Evolutionary conservation across 495 filamentous ascomycete genomes (phyloP).

Genomic region (Paragyromitra xinjiangensis): DNA sequence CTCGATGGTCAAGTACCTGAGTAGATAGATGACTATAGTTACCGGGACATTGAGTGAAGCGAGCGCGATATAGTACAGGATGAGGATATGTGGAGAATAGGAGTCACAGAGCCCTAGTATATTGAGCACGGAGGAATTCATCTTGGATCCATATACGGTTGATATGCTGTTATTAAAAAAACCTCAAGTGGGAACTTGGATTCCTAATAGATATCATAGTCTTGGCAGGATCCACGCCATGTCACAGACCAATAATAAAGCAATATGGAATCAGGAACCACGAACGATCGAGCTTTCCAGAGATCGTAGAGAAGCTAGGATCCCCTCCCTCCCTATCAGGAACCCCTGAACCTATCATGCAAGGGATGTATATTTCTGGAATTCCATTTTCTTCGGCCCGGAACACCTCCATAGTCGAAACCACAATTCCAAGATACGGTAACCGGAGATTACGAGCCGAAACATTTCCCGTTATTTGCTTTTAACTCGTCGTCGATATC

Average conservation of each 20-base stretch:
- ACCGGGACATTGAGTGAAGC: not conserved
- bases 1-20: constrained; percentile 9
- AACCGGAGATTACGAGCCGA: constrained; percentile 14
- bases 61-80: not conserved
- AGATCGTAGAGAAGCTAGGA: constrained; percentile 4
- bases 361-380: constrained; percentile 3
- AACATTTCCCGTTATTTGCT: not conserved
- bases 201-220: not conserved
- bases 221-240: constrained; percentile 2
- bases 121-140: not conserved
- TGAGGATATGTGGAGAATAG: constrained; percentile 8
- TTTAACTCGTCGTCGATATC: constrained; percentile 7
- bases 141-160: not conserved
- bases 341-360: not conserved
- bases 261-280: constrained; percentile 17
- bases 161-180: not conserved
- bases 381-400: constrained; percentile 10
- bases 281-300: constrained; percentile 8
- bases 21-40: not conserved
- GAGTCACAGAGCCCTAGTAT: not conserved
- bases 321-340: not conserved
- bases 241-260: constrained; percentile 1
- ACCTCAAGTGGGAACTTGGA: not conserved
- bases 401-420: not conserved
- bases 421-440: not conserved